Conservation (phyloP, 176 grass and related monocot genomes). For the Zizania latifolia region DNA sequence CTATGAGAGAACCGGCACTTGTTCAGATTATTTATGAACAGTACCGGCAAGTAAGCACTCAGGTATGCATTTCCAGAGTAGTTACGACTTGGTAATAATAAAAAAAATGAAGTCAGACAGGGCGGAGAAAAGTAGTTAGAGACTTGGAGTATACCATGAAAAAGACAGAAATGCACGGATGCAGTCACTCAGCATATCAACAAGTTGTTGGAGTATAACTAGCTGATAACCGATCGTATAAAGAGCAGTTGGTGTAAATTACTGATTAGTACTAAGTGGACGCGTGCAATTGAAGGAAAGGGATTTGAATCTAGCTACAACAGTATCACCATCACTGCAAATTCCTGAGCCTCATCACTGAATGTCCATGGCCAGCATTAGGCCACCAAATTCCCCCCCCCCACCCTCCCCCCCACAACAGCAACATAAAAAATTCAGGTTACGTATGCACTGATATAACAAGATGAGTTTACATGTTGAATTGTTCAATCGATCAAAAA, state of each 20-base stretch:
- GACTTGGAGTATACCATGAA: constrained; percentile 32
- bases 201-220: constrained; percentile 34
- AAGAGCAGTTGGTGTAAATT: constrained; percentile 26
- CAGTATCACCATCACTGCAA: constrained; percentile 7
- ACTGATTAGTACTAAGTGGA: constrained; percentile 24
- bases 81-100: constrained; percentile 27
- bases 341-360: constrained; percentile 11
- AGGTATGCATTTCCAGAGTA: no score
- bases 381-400: not conserved
- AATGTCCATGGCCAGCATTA: not conserved
- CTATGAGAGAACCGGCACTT: not conserved
- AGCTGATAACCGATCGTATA: not conserved
- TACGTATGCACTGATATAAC: not conserved
- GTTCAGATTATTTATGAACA: constrained; percentile 22
- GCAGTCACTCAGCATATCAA: not conserved
- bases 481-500: constrained; percentile 1
- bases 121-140: constrained; percentile 28
- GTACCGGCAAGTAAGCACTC: no score
- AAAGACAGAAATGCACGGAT: constrained; percentile 31
- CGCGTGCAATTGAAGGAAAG: constrained; percentile 35
- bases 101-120: constrained; percentile 1
- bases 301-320: not conserved
- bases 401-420: no score
- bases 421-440: not conserved
- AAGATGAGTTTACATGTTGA: not conserved